A percentile compares a stretch with the other conserved stretches of the same genome.
phyloP scores from a whole-genome alignment of 805 yeast genomes.

The Candida insectalens region DNA sequence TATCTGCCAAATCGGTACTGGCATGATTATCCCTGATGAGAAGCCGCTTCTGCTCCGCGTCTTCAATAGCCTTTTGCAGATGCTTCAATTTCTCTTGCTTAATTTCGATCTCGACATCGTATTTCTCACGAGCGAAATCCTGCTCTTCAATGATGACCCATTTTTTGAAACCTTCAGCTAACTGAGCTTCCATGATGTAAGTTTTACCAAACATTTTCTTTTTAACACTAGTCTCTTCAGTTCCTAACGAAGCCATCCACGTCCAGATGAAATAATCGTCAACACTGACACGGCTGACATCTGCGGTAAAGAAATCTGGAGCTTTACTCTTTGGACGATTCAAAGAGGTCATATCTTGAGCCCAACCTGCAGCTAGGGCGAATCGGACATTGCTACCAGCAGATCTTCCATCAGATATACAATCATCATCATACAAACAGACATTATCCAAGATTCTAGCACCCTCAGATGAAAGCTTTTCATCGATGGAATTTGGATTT shows the following conservation, averaged over 20 bases:
- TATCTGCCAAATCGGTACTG: constrained; percentile 7
- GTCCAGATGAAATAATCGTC: constrained; percentile 91
- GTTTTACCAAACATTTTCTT: constrained; percentile 74
- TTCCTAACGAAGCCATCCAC: constrained; percentile 71
- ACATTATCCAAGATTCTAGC: constrained; percentile 40
- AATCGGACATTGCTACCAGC: constrained; percentile 16
- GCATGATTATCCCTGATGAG: constrained; percentile 8
- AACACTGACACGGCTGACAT: constrained; percentile 54
- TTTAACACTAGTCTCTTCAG: constrained; percentile 58
- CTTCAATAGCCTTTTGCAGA: constrained; percentile 18
- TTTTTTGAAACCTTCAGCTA: constrained; percentile 63
- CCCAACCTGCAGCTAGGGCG: constrained; percentile 27
- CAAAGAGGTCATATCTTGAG: constrained; percentile 20
- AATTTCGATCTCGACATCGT: constrained; percentile 25
- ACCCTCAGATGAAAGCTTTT: constrained; percentile 67
- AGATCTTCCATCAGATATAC: constrained; percentile 26
- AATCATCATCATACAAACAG: constrained; percentile 25
- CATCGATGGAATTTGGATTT: constrained; percentile 42
- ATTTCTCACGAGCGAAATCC: constrained; percentile 30
- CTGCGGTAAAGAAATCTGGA: constrained; percentile 29
- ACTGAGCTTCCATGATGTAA: constrained; percentile 70
- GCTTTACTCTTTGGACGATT: constrained; percentile 2
- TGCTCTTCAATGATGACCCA: constrained; percentile 73
- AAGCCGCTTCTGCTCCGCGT: constrained; percentile 17
- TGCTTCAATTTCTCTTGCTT: constrained; percentile 23